Evolutionary conservation across 2,329 filamentous ascomycete genomes (phyloP).

Genomic region (Beauveria sp.): DNA sequence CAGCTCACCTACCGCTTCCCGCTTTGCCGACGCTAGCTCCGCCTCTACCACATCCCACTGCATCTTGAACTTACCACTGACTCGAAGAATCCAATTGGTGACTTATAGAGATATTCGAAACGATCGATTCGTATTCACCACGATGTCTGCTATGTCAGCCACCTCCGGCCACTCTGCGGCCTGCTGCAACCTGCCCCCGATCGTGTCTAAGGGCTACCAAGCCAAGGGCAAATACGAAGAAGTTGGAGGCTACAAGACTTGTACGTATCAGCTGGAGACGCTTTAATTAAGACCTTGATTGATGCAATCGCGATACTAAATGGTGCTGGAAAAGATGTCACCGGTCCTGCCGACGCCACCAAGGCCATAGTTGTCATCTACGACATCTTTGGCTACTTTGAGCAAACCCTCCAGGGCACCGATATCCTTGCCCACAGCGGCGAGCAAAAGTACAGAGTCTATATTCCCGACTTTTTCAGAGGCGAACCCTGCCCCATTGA

Average conservation of each 20-base stretch:
- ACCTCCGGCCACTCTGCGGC: constrained; percentile 46
- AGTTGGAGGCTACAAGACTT: constrained; percentile 48
- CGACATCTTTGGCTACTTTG: constrained; percentile 62
- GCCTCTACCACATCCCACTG: not conserved
- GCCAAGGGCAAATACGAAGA: constrained; percentile 49
- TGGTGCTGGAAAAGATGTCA: constrained; percentile 32
- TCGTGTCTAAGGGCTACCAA: constrained; percentile 47
- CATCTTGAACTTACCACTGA: not conserved
- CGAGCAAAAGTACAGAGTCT: constrained; percentile 67
- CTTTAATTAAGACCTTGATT: no score
- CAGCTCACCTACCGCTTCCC: not conserved
- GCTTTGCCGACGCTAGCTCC: no score
- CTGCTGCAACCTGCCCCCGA: constrained; percentile 53
- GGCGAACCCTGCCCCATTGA: constrained; percentile 56
- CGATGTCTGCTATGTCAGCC: constrained; percentile 44
- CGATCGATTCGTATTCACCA: not conserved
- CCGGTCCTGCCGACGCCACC: constrained; percentile 37
- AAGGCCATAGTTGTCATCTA: constrained; percentile 46
- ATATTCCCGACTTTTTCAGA: constrained; percentile 88
- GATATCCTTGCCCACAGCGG: constrained; percentile 55
- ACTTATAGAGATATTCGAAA: not conserved
- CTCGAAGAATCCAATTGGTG: not conserved
- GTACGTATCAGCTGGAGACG: constrained; percentile 19
- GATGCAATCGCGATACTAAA: constrained; percentile 7
- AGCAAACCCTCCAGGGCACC: constrained; percentile 62